Conservation (phyloP, 148 eudicot species). For the Silene conica region DNA sequence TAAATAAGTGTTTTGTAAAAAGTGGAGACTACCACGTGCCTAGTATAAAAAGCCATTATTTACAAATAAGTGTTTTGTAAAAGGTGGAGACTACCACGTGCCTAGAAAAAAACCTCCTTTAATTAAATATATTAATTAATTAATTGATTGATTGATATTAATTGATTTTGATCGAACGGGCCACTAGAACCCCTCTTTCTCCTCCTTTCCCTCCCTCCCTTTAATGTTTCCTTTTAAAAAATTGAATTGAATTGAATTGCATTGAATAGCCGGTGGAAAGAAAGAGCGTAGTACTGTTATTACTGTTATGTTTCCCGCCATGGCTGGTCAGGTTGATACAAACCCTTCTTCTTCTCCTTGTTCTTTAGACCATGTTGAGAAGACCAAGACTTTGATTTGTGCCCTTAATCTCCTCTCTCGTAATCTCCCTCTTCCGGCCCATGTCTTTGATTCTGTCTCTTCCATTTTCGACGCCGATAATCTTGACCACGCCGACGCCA, state of each 20-base stretch:
- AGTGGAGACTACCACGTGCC: too few relatives aligned
- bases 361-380: slow-evolving; percentile 37
- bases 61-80: too few relatives aligned
- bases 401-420: slow-evolving; percentile 92
- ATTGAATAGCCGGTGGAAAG: slow-evolving; percentile 16
- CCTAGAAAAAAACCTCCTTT: too few relatives aligned
- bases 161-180: too few relatives aligned
- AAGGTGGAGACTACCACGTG: too few relatives aligned
- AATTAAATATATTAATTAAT: too few relatives aligned
- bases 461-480: slow-evolving; percentile 42
- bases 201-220: not conserved
- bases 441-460: slow-evolving; percentile 62
- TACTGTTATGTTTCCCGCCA: slow-evolving; percentile 28
- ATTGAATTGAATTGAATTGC: not conserved
- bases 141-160: too few relatives aligned
- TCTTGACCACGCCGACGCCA: not conserved
- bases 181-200: not conserved
- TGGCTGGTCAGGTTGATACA: slow-evolving; percentile 27
- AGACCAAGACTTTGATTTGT: slow-evolving; percentile 76
- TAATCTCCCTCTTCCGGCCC: slow-evolving; percentile 75
- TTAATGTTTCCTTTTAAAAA: too few relatives aligned
- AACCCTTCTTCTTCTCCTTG: slow-evolving; percentile 7
- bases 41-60: too few relatives aligned
- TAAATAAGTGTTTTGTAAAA: too few relatives aligned
- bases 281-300: too few relatives aligned